Conservation (phyloP, 192 early-diverging fungal genomes). For the Phycomyces blakesleeanus region DNA sequence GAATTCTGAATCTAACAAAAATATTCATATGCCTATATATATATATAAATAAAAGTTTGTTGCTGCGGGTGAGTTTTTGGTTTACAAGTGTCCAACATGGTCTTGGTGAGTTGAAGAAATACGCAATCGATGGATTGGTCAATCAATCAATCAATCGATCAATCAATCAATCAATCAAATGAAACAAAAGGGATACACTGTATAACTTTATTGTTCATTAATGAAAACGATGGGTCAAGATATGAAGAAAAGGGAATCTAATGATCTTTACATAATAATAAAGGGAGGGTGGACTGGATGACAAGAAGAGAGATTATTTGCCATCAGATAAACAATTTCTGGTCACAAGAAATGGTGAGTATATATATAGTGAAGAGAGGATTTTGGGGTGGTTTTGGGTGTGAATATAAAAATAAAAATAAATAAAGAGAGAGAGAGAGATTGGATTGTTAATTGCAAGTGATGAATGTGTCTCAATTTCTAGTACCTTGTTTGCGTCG, state of each 20-base stretch:
- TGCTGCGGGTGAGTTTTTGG: conserved; percentile 94
- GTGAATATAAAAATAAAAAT: too few relatives aligned
- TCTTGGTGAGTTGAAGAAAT: conserved; percentile 58
- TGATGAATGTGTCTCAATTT: neutral
- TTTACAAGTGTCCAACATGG: conserved; percentile 99
- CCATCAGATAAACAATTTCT: conserved; percentile 89
- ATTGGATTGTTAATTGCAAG: neutral
- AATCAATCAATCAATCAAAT: too few relatives aligned
- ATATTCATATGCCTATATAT: neutral
- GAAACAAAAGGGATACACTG: too few relatives aligned
- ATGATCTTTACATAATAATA: too few relatives aligned
- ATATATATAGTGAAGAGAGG: too few relatives aligned
- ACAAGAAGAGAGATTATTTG: conserved; percentile 82
- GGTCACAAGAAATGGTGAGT: conserved; percentile 88
- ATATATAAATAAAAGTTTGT: conserved; percentile 65
- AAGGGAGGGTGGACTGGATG: conserved; percentile 55
- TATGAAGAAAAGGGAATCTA: too few relatives aligned
- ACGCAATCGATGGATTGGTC: too few relatives aligned
- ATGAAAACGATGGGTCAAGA: too few relatives aligned
- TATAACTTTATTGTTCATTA: too few relatives aligned
- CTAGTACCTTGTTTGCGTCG: conserved; percentile 86
- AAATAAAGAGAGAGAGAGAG: too few relatives aligned
- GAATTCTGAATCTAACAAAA: neutral
- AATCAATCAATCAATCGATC: too few relatives aligned
- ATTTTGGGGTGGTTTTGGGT: too few relatives aligned